Conservation (phyloP, 495 filamentous ascomycete species). For the Neurospora sp. region DNA sequence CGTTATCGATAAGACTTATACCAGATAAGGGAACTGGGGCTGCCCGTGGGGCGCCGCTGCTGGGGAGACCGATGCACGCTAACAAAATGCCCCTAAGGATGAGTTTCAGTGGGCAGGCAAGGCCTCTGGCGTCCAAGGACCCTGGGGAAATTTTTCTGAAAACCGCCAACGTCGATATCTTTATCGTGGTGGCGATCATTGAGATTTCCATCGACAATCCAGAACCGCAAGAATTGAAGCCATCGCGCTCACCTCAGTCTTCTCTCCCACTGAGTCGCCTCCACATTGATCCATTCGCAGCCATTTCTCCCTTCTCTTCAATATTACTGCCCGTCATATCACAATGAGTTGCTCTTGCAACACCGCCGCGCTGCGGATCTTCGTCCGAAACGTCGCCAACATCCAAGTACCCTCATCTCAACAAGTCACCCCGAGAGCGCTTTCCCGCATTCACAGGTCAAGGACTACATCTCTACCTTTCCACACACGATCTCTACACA, state of each 20-base stretch:
- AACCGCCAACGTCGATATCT: neutral
- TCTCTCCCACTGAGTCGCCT: neutral
- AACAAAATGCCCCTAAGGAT: neutral
- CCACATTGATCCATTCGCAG: no score
- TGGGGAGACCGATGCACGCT: neutral
- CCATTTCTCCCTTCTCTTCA: neutral
- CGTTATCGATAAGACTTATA: neutral
- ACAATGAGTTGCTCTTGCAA: conserved; percentile 40
- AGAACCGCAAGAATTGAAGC: neutral
- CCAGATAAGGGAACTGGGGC: neutral
- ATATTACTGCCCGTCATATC: no score
- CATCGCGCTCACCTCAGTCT: neutral
- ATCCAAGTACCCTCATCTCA: conserved; percentile 22
- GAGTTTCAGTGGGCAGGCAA: neutral
- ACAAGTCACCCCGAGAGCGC: conserved; percentile 2
- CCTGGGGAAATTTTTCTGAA: conserved; percentile 4
- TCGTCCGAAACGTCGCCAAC: conserved; percentile 38
- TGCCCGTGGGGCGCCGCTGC: neutral
- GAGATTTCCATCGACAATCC: neutral
- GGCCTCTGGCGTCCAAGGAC: neutral
- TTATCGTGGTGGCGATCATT: neutral
- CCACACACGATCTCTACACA: neutral
- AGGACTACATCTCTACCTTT: neutral
- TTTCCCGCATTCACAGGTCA: neutral
- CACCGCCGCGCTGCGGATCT: conserved; percentile 34